These are phyloP conservation scores for Prunus mume DNA, from an alignment of 306 rosid genomes.

Conservation along the genomic window DNA sequence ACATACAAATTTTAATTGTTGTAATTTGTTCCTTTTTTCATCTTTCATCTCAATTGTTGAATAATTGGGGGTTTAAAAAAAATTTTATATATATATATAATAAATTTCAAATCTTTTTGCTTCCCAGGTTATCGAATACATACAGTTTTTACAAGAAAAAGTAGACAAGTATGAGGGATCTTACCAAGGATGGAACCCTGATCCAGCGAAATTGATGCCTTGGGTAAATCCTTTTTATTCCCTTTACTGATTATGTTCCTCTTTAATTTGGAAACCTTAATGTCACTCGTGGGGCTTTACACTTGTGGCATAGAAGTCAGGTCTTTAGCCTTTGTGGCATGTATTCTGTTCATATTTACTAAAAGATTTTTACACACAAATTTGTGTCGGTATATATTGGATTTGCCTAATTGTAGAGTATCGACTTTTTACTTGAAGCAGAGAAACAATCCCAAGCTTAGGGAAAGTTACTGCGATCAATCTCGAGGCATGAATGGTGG, in stretches of 20 bases:
- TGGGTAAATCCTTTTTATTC: conserved; percentile 52
- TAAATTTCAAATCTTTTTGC: not conserved
- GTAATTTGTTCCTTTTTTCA: not conserved
- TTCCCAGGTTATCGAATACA: conserved; percentile 82
- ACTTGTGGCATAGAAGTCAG: not conserved
- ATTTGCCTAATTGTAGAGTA: conserved; percentile 6
- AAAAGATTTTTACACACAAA: not conserved
- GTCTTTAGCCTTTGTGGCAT: conserved; percentile 2
- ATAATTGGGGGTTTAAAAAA: not conserved
- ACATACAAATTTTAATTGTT: conserved; percentile 1
- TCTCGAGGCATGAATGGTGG: conserved; percentile 46
- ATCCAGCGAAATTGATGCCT: conserved; percentile 61
- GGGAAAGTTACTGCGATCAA: conserved; percentile 58
- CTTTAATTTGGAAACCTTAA: conserved; percentile 13
- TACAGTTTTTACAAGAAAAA: conserved; percentile 86
- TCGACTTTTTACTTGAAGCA: conserved; percentile 30
- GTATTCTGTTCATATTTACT: not conserved
- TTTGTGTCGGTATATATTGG: not conserved
- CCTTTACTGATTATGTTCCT: conserved; percentile 6
- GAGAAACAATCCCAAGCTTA: conserved; percentile 60
- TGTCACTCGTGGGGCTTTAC: not conserved
- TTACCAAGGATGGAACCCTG: conserved; percentile 72
- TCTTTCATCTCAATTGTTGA: not conserved
- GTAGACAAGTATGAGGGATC: conserved; percentile 79
- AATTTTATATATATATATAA: not conserved